These are phyloP conservation scores for Osmanthus fragrans DNA, from an alignment of 257 asterid genomes.

Conservation along the genomic window DNA sequence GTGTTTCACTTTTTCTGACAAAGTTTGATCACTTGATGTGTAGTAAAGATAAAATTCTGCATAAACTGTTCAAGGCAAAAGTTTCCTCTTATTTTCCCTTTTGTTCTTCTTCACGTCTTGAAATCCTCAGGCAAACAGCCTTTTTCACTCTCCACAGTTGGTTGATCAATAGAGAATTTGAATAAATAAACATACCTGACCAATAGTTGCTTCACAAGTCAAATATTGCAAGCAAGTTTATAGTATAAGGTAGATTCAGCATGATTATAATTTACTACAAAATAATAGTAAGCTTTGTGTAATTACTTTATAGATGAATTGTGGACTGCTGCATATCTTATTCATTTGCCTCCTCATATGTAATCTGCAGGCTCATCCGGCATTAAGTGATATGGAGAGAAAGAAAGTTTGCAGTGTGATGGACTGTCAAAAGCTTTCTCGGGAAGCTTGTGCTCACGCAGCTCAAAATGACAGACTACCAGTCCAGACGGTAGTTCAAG, in stretches of 20 bases:
- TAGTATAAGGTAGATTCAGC: neutral
- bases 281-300: neutral
- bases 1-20: neutral
- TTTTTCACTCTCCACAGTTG: neutral
- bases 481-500: constrained; percentile 82
- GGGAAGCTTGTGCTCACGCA: constrained; percentile 87
- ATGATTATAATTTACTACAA: neutral
- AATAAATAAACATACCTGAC: neutral
- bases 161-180: neutral
- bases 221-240: neutral
- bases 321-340: neutral
- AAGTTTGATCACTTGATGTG: neutral
- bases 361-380: constrained; percentile 75
- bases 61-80: neutral
- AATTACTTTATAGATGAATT: neutral
- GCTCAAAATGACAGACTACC: constrained; percentile 90
- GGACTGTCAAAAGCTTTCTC: constrained; percentile 90
- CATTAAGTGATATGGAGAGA: constrained; percentile 69
- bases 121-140: neutral
- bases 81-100: neutral
- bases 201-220: neutral
- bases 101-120: neutral
- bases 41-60: neutral
- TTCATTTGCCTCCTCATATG: neutral
- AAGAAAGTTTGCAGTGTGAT: constrained; percentile 80